Evolutionary conservation across 116 monocot species (phyloP).

Genomic region (Phalaenopsis hybrid): DNA sequence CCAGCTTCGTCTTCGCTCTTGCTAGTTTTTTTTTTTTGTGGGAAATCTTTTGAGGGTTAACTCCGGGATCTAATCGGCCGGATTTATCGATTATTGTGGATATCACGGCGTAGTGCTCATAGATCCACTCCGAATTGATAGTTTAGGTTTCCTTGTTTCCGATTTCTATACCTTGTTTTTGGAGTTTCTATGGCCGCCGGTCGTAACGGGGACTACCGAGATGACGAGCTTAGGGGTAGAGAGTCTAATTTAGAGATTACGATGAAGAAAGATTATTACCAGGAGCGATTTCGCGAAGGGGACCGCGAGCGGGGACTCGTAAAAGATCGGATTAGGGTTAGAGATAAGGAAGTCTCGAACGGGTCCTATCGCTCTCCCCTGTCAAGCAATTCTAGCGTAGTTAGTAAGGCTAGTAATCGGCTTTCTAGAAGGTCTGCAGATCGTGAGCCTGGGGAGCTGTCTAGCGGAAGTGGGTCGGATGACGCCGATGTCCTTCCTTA

Average conservation of each 20-base stretch:
- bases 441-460: constrained; percentile 78
- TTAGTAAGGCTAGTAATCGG: constrained; percentile 14
- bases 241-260: constrained; percentile 38
- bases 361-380: constrained; percentile 22
- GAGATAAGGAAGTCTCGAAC: constrained; percentile 31
- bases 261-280: constrained; percentile 29
- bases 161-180: not conserved
- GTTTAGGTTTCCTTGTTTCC: constrained; percentile 15
- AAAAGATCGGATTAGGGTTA: constrained; percentile 17
- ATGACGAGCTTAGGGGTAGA: constrained; percentile 30
- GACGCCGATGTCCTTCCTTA: constrained; percentile 15
- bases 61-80: not conserved
- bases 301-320: constrained; percentile 11
- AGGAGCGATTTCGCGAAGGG: constrained; percentile 22
- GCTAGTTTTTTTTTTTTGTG: not conserved
- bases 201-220: constrained; percentile 36
- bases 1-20: not conserved
- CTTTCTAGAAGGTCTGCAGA: constrained; percentile 21
- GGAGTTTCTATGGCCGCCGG: constrained; percentile 52
- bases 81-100: not conserved
- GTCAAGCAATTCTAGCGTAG: constrained; percentile 30
- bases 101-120: not conserved
- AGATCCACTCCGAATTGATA: not conserved
- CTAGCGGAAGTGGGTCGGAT: constrained; percentile 61
- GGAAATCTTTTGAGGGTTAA: not conserved